phyloP scores from a whole-genome alignment of 805 yeast species.

The Dipodascopsis uninucleata region DNA sequence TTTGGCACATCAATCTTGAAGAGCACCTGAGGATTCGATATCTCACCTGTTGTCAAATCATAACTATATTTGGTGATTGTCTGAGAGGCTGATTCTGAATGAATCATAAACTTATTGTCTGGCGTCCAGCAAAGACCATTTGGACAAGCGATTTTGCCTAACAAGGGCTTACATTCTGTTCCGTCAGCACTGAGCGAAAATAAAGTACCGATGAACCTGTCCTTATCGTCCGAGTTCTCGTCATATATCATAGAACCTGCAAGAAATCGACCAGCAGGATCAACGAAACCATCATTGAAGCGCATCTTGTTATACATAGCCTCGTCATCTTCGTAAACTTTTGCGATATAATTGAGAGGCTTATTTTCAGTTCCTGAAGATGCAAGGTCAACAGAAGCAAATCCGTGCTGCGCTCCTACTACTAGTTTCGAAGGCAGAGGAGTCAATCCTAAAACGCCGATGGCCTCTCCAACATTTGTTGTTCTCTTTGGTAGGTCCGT shows the following conservation, averaged over 20 bases:
- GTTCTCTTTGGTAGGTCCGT: conserved; percentile 32
- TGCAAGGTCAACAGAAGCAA: conserved; percentile 48
- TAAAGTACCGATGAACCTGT: conserved; percentile 52
- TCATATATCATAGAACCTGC: conserved; percentile 67
- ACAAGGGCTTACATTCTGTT: conserved; percentile 43
- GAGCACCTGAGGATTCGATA: conserved; percentile 41
- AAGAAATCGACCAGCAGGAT: conserved; percentile 71
- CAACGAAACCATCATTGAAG: conserved; percentile 81
- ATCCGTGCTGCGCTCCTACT: conserved; percentile 63
- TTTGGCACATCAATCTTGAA: conserved; percentile 38
- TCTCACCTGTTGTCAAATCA: conserved; percentile 39
- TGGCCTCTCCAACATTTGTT: conserved; percentile 34
- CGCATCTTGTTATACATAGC: conserved; percentile 42
- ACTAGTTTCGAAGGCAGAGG: conserved; percentile 47
- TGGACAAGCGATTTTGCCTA: no score
- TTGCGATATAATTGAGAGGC: conserved; percentile 11
- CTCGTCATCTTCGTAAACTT: conserved; percentile 30
- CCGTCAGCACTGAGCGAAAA: conserved; percentile 42
- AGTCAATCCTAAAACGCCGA: conserved; percentile 75
- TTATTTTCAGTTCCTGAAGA: conserved; percentile 1
- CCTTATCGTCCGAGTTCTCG: conserved; percentile 42
- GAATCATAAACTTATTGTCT: conserved; percentile 43
- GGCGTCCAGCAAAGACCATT: conserved; percentile 66
- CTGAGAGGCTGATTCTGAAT: conserved; percentile 51
- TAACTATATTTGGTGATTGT: conserved; percentile 49